Evolutionary conservation across 257 asterid species (phyloP), one percentile per base, ranked within the genome.

Genomic region (Knoxia roxburghii): DNA sequence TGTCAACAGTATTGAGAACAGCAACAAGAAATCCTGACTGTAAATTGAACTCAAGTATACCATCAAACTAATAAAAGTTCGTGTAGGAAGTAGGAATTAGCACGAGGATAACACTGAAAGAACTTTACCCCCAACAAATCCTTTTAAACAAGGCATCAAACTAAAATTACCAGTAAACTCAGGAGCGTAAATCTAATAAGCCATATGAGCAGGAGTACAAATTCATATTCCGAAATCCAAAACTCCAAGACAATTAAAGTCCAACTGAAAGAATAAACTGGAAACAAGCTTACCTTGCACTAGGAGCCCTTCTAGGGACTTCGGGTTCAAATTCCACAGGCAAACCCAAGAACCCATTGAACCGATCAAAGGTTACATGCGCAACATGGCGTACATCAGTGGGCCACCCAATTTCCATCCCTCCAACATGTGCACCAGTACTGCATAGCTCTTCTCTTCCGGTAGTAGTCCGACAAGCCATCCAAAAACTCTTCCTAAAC

Each of bases 301-400:
- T 90, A 70, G 98, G 97, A 53, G 98, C 86, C 80, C 97, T 86
- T 78, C 89, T 82, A 20, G 88, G 86, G 43, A 90, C 96, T 75
- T 93, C 98, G 58, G 97, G 98, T 81, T 93, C 98, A 82, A 93
- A 93, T 78, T 93, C 98, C 68, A 83, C 96, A 50, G 98, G 98
- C 83, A 93, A 85, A 17, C 98, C 98, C 86, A 93, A 81, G 72
- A 93, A 93, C 15, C 98, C 98, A 85, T 93, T 87, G 70, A 93
- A 93, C 80, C 98, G 81, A 83, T 93, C 98, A 79, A 93, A 93
- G 7, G 98, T 93, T 55, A 93, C 98, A 72, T 93, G 98, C 35
- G 90, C 88, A 61, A 93, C 96, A 75, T 93, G 98, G 69, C 91
- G 91, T 33, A 93, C 98, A 78, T 93, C 85, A 40, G 96, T 88